phyloP scores from a whole-genome alignment of 2,329 filamentous ascomycete genomes.

The Neopestalotiopsis clavispora region DNA sequence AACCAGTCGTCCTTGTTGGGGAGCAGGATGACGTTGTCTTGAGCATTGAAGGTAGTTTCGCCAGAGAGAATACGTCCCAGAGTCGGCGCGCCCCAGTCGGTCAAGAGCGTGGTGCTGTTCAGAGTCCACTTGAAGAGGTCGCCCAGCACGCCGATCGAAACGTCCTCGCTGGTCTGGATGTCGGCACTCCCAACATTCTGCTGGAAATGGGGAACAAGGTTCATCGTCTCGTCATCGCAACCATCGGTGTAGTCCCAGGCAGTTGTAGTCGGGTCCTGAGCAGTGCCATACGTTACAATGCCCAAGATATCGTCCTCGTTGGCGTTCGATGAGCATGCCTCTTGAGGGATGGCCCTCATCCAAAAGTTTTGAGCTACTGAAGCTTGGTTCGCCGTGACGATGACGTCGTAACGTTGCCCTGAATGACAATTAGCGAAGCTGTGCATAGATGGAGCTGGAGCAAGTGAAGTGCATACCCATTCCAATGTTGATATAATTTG shows the following conservation, averaged over 20 bases:
- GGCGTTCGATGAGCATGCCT: conserved; percentile 38
- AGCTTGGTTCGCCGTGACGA: conserved; percentile 22
- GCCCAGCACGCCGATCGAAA: neutral
- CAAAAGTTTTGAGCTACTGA: conserved; percentile 42
- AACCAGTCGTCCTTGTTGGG: conserved; percentile 37
- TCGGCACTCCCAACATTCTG: conserved; percentile 35
- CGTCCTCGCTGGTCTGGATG: conserved; percentile 29
- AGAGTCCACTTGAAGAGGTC: conserved; percentile 53
- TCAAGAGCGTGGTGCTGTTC: conserved; percentile 49
- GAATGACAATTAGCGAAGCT: neutral
- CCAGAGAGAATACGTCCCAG: conserved; percentile 36
- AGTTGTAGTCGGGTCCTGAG: conserved; percentile 22
- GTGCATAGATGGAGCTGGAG: neutral
- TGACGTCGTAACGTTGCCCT: conserved; percentile 32
- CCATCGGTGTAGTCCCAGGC: conserved; percentile 24
- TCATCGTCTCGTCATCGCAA: conserved; percentile 40
- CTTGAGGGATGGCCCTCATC: conserved; percentile 48
- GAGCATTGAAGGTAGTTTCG: conserved; percentile 27
- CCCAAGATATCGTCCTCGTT: conserved; percentile 13
- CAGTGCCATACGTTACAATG: conserved; percentile 43
- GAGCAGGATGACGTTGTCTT: conserved; percentile 37
- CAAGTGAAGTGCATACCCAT: conserved; percentile 34
- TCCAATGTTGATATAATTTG: conserved; percentile 46
- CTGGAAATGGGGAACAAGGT: conserved; percentile 40
- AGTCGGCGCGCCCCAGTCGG: conserved; percentile 55